Conservation (phyloP, 2,329 filamentous ascomycete genomes). For the Talaromyces albobiverticillius region DNA sequence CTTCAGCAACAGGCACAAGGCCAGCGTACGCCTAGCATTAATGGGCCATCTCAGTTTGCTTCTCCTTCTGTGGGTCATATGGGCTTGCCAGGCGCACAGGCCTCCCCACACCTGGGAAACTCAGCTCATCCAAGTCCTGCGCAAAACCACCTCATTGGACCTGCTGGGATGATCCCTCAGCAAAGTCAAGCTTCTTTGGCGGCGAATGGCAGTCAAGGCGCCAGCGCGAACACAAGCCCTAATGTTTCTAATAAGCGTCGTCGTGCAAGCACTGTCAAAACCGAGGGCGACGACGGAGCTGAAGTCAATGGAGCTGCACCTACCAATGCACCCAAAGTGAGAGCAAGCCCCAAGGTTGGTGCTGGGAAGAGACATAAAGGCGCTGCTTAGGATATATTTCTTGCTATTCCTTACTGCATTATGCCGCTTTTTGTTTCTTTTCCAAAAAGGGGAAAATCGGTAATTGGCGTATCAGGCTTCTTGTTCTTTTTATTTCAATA, state of each 20-base stretch:
- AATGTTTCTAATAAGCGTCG: constrained; percentile 60
- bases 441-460: constrained; percentile 14
- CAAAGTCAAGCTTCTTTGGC: constrained; percentile 57
- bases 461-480: constrained; percentile 16
- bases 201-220: constrained; percentile 46
- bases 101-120: constrained; percentile 53
- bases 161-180: constrained; percentile 56
- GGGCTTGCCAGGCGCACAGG: constrained; percentile 45
- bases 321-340: constrained; percentile 40
- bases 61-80: constrained; percentile 58
- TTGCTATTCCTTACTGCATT: not conserved
- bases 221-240: constrained; percentile 62
- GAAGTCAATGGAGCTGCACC: constrained; percentile 50
- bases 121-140: constrained; percentile 47
- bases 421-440: constrained; percentile 14
- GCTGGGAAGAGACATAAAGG: constrained; percentile 47
- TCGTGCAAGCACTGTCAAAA: constrained; percentile 58
- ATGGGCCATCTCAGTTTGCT: constrained; percentile 52
- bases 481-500: constrained; percentile 12
- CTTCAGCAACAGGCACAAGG: constrained; percentile 37
- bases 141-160: constrained; percentile 44
- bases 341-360: constrained; percentile 45
- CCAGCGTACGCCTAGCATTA: constrained; percentile 44
- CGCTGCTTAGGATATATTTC: constrained; percentile 24
- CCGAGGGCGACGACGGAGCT: constrained; percentile 52